These are phyloP conservation scores for Fusarium xylarioides DNA, from an alignment of 2,329 filamentous ascomycete species.

Conservation along the genomic window DNA sequence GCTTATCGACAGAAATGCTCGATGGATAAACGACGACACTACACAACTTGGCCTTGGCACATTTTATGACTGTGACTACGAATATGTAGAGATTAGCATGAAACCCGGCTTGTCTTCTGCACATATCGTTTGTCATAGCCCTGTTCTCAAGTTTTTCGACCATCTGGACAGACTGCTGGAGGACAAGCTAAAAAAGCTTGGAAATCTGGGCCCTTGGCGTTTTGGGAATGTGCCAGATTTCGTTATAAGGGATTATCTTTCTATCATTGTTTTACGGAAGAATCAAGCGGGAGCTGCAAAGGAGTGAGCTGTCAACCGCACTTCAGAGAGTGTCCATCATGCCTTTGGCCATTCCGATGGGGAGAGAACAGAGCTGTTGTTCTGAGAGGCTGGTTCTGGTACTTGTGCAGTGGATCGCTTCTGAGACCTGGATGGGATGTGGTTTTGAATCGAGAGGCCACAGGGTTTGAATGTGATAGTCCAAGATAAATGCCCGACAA, in stretches of 20 bases:
- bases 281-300: background rate
- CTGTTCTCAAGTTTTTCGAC: background rate
- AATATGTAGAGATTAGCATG: background rate
- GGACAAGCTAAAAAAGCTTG: background rate
- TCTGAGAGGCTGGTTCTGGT: background rate
- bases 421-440: background rate
- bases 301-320: too few relatives aligned
- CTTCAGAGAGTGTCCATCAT: background rate
- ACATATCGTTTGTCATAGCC: background rate
- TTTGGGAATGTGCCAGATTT: fast-evolving
- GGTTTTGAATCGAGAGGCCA: background rate
- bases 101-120: background rate
- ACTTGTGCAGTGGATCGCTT: too few relatives aligned
- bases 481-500: too few relatives aligned
- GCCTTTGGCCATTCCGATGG: background rate
- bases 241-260: background rate
- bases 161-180: background rate
- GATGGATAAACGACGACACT: background rate
- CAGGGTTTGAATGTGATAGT: background rate
- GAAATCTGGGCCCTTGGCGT: fast-evolving
- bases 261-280: background rate
- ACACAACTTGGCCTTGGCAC: background rate
- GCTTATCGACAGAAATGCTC: background rate
- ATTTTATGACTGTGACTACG: background rate
- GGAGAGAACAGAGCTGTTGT: background rate